These are phyloP conservation scores for Setaria viridis DNA, from an alignment of 202 grass and related monocot genomes.

Conservation along the genomic window DNA sequence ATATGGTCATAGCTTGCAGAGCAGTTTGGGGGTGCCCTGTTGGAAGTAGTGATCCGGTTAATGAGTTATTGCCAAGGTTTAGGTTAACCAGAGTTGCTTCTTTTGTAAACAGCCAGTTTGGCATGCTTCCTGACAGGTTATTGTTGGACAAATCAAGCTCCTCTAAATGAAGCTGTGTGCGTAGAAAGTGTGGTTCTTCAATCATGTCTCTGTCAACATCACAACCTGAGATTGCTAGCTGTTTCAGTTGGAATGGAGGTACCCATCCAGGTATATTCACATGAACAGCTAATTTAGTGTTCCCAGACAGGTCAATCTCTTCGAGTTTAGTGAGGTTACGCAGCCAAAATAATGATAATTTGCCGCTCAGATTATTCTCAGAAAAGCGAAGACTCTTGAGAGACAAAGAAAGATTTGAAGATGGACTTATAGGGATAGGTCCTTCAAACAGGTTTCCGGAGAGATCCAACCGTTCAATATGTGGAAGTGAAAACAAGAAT, in stretches of 20 bases:
- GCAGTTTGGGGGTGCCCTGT: background rate
- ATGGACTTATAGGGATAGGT: background rate
- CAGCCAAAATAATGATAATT: background rate
- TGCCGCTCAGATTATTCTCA: background rate
- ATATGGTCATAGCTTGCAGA: slow-evolving; percentile 15
- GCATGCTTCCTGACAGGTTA: slow-evolving; percentile 33
- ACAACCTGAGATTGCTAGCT: slow-evolving; percentile 38
- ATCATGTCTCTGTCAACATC: slow-evolving; percentile 29
- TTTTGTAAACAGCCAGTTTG: slow-evolving; percentile 41
- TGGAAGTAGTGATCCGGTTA: slow-evolving; percentile 23
- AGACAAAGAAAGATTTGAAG: slow-evolving; percentile 2
- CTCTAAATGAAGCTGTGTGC: slow-evolving; percentile 26
- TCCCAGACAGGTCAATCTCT: background rate
- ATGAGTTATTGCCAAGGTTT: slow-evolving; percentile 36
- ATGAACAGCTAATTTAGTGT: background rate
- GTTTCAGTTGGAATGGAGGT: slow-evolving; percentile 34
- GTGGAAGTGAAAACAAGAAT: slow-evolving; percentile 32
- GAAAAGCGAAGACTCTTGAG: slow-evolving; percentile 13
- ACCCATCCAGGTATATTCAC: background rate
- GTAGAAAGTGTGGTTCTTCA: slow-evolving; percentile 31
- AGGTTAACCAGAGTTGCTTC: background rate
- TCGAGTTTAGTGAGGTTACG: slow-evolving; percentile 12
- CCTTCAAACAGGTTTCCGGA: slow-evolving; percentile 24
- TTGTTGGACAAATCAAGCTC: slow-evolving; percentile 47
- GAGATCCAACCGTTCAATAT: slow-evolving; percentile 9